Evolutionary conservation across 2,329 filamentous ascomycete species (phyloP).

Genomic region (Exserohilum turcica): DNA sequence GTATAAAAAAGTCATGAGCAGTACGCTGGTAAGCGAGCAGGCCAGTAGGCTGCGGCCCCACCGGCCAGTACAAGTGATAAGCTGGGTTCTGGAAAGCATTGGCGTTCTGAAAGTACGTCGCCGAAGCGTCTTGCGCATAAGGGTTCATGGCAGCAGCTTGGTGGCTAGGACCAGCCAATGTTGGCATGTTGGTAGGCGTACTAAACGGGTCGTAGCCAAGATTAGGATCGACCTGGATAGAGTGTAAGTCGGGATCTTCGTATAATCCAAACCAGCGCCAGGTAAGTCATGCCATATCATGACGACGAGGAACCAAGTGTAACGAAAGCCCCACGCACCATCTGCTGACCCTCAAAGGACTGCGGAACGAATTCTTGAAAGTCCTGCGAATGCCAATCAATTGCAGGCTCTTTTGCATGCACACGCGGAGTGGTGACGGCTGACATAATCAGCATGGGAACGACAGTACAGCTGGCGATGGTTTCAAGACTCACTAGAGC

Average conservation of each 20-base stretch:
- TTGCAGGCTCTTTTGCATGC: constrained; percentile 54
- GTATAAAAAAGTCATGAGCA: constrained; percentile 89
- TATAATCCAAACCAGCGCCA: not conserved
- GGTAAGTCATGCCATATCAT: not conserved
- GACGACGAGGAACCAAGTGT: not conserved
- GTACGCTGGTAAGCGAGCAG: constrained; percentile 83
- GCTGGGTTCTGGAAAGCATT: constrained; percentile 60
- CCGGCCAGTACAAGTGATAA: constrained; percentile 90
- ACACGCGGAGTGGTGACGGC: constrained; percentile 51
- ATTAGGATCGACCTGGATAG: constrained; percentile 40
- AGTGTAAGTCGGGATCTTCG: constrained; percentile 7
- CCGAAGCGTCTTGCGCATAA: constrained; percentile 73
- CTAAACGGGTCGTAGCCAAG: constrained; percentile 54
- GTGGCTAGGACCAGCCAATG: constrained; percentile 44
- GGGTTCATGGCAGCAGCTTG: constrained; percentile 60
- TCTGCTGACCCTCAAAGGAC: constrained; percentile 55
- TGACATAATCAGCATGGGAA: constrained; percentile 29
- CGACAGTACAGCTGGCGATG: not conserved
- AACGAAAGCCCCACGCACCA: constrained; percentile 49
- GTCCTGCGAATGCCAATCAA: constrained; percentile 56
- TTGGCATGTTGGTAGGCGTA: constrained; percentile 40
- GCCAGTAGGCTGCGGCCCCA: constrained; percentile 81
- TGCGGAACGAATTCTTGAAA: constrained; percentile 62
- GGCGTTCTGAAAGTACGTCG: constrained; percentile 68
- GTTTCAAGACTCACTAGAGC: constrained; percentile 45